A percentile compares a stretch with the other conserved stretches of the same genome.
phyloP scores from a whole-genome alignment of 2,329 filamentous ascomycete species.

The Alternaria dauci region DNA sequence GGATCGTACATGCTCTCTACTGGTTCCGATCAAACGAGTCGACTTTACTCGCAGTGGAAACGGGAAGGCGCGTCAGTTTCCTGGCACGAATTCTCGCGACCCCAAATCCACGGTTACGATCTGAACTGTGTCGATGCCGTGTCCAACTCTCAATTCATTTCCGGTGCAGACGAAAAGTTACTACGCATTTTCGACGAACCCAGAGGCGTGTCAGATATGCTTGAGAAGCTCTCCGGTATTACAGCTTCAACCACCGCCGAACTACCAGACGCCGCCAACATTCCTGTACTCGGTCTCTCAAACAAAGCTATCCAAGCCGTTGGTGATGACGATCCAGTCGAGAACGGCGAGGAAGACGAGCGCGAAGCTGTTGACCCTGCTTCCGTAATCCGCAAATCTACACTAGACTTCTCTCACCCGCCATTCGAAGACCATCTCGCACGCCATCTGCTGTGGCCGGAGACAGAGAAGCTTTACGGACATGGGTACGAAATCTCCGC shows the following conservation, averaged over 20 bases:
- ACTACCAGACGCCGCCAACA: constrained; percentile 88
- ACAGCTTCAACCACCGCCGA: constrained; percentile 23
- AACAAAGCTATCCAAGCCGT: constrained; percentile 83
- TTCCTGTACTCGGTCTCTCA: constrained; percentile 92
- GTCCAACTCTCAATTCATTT: constrained; percentile 79
- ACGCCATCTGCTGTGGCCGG: constrained; percentile 92
- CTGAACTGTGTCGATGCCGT: constrained; percentile 90
- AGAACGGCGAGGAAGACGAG: constrained; percentile 59
- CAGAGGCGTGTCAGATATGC: constrained; percentile 78
- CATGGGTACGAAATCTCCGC: constrained; percentile 97
- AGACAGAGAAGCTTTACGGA: constrained; percentile 95
- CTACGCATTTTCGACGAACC: constrained; percentile 94
- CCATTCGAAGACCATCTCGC: constrained; percentile 90
- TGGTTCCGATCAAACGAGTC: constrained; percentile 89
- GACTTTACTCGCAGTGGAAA: constrained; percentile 83
- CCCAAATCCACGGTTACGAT: constrained; percentile 98
- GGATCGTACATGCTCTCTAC: constrained; percentile 90
- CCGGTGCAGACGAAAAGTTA: constrained; percentile 97
- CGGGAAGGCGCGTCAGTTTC: constrained; percentile 57
- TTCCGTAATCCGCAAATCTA: constrained; percentile 65
- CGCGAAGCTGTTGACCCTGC: constrained; percentile 65
- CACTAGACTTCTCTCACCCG: constrained; percentile 73
- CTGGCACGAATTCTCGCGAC: constrained; percentile 96
- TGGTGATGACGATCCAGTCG: constrained; percentile 41
- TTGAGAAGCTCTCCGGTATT: constrained; percentile 73